phyloP scores from a whole-genome alignment of 768 basidiomycete genomes.

The Lactifluus pinguis region DNA sequence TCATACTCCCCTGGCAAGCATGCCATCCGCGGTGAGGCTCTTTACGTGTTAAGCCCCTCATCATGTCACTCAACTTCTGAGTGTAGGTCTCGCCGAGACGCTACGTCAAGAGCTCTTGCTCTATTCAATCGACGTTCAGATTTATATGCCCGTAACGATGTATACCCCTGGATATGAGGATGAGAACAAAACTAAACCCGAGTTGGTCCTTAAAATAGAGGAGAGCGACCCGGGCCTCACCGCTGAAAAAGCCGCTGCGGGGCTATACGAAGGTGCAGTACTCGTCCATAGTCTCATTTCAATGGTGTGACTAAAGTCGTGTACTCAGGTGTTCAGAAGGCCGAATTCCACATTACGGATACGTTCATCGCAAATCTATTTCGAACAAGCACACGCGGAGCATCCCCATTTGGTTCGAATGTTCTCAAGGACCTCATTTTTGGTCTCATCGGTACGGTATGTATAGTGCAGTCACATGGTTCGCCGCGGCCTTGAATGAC shows the following conservation, averaged over 20 bases:
- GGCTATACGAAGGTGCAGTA: slow-evolving; percentile 47
- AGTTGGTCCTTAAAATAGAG: slow-evolving; percentile 67
- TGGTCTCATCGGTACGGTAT: slow-evolving; percentile 35
- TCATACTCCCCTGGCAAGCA: slow-evolving; percentile 81
- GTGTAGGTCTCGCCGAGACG: slow-evolving; percentile 70
- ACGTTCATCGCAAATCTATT: slow-evolving; percentile 63
- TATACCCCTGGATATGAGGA: slow-evolving; percentile 63
- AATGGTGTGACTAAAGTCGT: background rate
- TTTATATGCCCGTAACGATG: slow-evolving; percentile 80
- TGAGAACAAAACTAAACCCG: slow-evolving; percentile 73
- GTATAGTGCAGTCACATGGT: slow-evolving; percentile 14
- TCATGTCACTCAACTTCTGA: background rate
- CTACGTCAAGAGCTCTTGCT: slow-evolving; percentile 72
- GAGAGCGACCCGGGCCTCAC: slow-evolving; percentile 55
- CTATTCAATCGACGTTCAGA: slow-evolving; percentile 69
- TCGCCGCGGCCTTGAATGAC: background rate
- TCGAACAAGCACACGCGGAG: slow-evolving; percentile 55
- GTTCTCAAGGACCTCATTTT: slow-evolving; percentile 41
- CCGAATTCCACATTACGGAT: slow-evolving; percentile 65
- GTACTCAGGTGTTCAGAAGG: slow-evolving; percentile 51
- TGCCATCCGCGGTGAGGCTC: slow-evolving; percentile 61
- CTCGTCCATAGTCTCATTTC: background rate
- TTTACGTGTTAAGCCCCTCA: background rate
- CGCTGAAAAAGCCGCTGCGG: slow-evolving; percentile 52
- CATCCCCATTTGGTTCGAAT: slow-evolving; percentile 46